phyloP scores from a whole-genome alignment of 805 yeast species.

The Spathaspora sp. region DNA sequence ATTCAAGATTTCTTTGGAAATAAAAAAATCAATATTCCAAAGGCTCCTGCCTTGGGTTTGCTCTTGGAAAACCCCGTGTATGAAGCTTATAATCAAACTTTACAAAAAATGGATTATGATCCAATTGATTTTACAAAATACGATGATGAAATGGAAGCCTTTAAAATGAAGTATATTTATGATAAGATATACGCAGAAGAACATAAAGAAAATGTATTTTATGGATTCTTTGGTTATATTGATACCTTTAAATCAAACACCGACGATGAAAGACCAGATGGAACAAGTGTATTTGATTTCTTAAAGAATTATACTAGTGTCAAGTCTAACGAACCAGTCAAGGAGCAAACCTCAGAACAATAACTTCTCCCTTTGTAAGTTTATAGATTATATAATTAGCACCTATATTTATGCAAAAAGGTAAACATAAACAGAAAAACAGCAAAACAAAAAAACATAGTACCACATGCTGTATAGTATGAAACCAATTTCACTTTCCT shows the following conservation, averaged over 20 bases:
- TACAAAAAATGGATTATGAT: slow-evolving; percentile 74
- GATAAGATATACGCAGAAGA: slow-evolving; percentile 92
- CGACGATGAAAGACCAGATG: slow-evolving; percentile 39
- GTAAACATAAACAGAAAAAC: neutral
- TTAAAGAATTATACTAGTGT: slow-evolving; percentile 22
- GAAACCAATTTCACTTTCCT: neutral
- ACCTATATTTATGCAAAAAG: neutral
- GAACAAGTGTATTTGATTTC: slow-evolving; percentile 61
- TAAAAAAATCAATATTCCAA: slow-evolving; percentile 82
- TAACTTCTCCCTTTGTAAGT: neutral
- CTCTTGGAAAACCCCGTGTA: slow-evolving; percentile 89
- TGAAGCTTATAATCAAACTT: slow-evolving; percentile 72
- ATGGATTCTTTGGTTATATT: slow-evolving; percentile 87
- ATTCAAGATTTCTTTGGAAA: slow-evolving; percentile 74
- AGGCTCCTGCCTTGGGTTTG: slow-evolving; percentile 95
- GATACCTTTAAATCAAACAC: slow-evolving; percentile 59
- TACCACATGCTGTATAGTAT: neutral
- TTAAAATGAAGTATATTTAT: slow-evolving; percentile 84
- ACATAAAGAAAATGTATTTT: slow-evolving; percentile 78
- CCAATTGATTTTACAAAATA: slow-evolving; percentile 65
- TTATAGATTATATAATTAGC: neutral
- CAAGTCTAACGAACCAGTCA: neutral
- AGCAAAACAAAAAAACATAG: neutral
- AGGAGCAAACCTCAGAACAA: no score
- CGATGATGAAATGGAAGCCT: slow-evolving; percentile 70